Base-by-base conservation (phyloP, 2,329 filamentous ascomycete species). In the Clathrospora elynae region DNA sequence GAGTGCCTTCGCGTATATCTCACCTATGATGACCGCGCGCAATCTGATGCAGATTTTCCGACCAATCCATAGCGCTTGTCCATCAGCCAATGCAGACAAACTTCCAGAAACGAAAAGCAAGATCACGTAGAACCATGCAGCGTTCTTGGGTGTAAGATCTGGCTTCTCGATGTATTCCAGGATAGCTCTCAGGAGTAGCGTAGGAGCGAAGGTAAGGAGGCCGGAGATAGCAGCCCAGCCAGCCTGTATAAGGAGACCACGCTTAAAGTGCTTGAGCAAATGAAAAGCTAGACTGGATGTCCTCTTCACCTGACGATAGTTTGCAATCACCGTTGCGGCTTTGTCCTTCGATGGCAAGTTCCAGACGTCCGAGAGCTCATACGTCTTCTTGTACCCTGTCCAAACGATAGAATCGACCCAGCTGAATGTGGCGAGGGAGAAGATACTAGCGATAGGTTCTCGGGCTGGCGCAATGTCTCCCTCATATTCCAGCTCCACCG, bases 1-100 rank as follows among this genome's bases (percentile, higher is more conserved):
- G 12, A 99, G 79, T 1, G 93, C 90, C 73, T 99, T 99, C 43
- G 90, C 88, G 68, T 99, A 99, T 32, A 99, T 93, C 64, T 99
- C 93, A 41, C 93, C 93, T 55, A 99, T 90, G 50, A 99, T 90
- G 64, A 99, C 93, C 35, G 93, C 91, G 51, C 92, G 87, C 29
- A 97, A 79, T 49, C 90, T 86, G 59, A 99, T 92, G 71, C 91
- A 96, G 49, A 97, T 88, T 71, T 90, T 96, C 42, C 93, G 86
- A 11, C 93, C 93, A 46, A 95, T 87, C 88, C 89, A 99, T 0
- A 99, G 78, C 6, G 90, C 88, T 68, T 93, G 88, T 13, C 87
- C 88, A 69, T 93, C 90, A 20, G 85, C 85, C 14, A 95, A 77
- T 4, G 92, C 93, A 45, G 90, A 87, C 16, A 93, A 74, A 26